Conservation (phyloP, 176 grass and related monocot species). For the Zoysia japonica region DNA sequence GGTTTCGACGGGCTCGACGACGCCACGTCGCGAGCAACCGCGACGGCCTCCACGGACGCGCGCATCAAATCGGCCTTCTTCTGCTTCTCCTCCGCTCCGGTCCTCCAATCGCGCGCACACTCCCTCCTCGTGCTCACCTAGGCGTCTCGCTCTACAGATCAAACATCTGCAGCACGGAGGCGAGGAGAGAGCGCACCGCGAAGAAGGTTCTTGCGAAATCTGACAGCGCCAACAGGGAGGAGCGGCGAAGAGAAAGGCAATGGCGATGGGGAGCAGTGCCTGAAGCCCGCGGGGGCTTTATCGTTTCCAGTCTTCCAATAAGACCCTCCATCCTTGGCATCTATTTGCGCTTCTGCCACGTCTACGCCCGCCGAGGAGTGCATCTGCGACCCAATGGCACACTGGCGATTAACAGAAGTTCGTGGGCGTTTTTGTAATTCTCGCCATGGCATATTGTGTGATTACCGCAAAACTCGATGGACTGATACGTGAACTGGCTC, state of each 20-base stretch:
- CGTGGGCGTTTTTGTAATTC: background rate
- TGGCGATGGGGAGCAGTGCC: slow-evolving; percentile 33
- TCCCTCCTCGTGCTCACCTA: background rate
- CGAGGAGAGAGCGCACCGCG: slow-evolving; percentile 34
- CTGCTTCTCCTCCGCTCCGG: background rate
- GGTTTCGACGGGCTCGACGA: slow-evolving; percentile 47
- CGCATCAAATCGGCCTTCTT: slow-evolving; percentile 52
- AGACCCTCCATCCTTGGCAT: slow-evolving; percentile 12
- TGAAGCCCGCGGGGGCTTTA: slow-evolving; percentile 46
- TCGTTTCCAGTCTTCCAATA: slow-evolving; percentile 35
- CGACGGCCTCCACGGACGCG: slow-evolving; percentile 37
- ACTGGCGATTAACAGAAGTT: background rate
- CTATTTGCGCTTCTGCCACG: slow-evolving; percentile 33
- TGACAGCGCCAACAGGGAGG: slow-evolving; percentile 24
- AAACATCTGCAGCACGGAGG: slow-evolving; percentile 20
- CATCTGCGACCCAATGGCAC: background rate
- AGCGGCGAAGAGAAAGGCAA: slow-evolving; percentile 42
- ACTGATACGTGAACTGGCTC: background rate
- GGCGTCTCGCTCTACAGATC: slow-evolving; percentile 40
- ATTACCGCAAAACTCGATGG: background rate
- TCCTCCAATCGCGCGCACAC: background rate
- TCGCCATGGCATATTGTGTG: background rate
- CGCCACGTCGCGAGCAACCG: slow-evolving; percentile 48
- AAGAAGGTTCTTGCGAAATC: slow-evolving; percentile 33
- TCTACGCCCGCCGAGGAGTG: background rate